Conservation (phyloP, 2,329 filamentous ascomycete species). For the Eurotiales sp. region DNA sequence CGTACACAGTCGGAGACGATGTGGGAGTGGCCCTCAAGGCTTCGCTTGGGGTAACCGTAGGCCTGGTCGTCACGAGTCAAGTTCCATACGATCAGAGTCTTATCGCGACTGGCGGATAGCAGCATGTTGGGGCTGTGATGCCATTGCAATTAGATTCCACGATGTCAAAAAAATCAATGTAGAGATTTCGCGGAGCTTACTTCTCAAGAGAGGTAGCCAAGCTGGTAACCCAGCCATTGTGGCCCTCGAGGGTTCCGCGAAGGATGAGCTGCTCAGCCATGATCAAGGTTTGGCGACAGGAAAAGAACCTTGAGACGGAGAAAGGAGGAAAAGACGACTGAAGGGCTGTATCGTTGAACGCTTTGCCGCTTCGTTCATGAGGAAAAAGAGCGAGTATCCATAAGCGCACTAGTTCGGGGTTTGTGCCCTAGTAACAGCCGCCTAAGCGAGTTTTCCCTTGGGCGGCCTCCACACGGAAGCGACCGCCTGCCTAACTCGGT, state of each 20-base stretch:
- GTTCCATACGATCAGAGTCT: constrained; percentile 99
- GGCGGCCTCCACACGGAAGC: neutral
- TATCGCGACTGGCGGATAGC: constrained; percentile 94
- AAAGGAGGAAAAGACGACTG: constrained; percentile 25
- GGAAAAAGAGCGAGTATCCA: constrained; percentile 35
- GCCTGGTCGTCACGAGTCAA: constrained; percentile 96
- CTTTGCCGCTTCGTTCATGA: constrained; percentile 26
- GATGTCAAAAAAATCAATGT: constrained; percentile 10
- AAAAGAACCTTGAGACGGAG: constrained; percentile 35
- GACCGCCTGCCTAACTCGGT: constrained; percentile 6
- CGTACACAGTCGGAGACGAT: constrained; percentile 99
- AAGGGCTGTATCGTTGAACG: constrained; percentile 39
- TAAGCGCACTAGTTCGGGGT: constrained; percentile 34
- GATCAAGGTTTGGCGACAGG: constrained; percentile 41
- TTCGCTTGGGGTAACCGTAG: constrained; percentile 99
- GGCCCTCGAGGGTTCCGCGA: constrained; percentile 96
- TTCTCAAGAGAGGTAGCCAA: constrained; percentile 99
- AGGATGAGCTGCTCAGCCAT: constrained; percentile 95
- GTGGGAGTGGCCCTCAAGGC: constrained; percentile 97
- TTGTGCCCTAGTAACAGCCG: constrained; percentile 18
- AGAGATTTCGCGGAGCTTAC: constrained; percentile 52
- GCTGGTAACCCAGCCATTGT: constrained; percentile 99
- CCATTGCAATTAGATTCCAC: constrained; percentile 31
- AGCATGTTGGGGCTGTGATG: constrained; percentile 91
- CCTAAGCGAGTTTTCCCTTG: constrained; percentile 17